Evolutionary conservation across 23 red algal genomes (phyloP), one percentile per base, ranked within the genome.

Genomic region (Gracilariopsis chorda): DNA sequence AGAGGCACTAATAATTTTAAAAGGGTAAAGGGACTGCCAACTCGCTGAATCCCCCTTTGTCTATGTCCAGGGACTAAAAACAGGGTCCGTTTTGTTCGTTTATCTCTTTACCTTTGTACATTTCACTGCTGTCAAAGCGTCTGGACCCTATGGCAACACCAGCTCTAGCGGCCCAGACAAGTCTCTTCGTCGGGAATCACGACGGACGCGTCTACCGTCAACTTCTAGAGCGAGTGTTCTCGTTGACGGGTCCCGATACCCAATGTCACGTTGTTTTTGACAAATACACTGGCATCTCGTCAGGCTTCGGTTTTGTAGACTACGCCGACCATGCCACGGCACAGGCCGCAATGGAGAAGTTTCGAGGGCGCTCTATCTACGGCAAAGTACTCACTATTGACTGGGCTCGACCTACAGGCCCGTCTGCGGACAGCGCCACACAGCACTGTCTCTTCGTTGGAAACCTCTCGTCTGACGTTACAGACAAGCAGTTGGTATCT

Each of bases 301-400:
- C 86, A 0, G 95, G 95, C 16, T 97, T 93, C 60, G 95, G 95
- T 40, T 97, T 97, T 88, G 95, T 97, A 20, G 82, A 97, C 63
- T 92, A 92, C 78, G 59, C 57, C 27, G 84, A 97, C 74, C 89
- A 91, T 55, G 81, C 43, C n/a, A 92, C 86, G 10, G 95, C 95
- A 8, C 67, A 75, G 42, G 78, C 56, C 20, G 95, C 95, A 39
- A 88, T 93, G 64, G 89, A 97, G 28, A 74, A 90, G 40, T 86
- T 97, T 81, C 47, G 80, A 36, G 86, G 86, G 7, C 79, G 95
- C 53, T 72, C 77, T 4, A 86, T 97, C 4, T 92, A 97, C n/a
- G 89, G 90, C 30, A 82, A 85, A 49, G n/a, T 79, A 17, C 62
- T 97, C 12, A 97, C 86, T 9, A 89, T 97, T 21, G 95, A 97